Base-by-base conservation (phyloP, 768 basidiomycete species). In the Hygrocybe coccinea region DNA sequence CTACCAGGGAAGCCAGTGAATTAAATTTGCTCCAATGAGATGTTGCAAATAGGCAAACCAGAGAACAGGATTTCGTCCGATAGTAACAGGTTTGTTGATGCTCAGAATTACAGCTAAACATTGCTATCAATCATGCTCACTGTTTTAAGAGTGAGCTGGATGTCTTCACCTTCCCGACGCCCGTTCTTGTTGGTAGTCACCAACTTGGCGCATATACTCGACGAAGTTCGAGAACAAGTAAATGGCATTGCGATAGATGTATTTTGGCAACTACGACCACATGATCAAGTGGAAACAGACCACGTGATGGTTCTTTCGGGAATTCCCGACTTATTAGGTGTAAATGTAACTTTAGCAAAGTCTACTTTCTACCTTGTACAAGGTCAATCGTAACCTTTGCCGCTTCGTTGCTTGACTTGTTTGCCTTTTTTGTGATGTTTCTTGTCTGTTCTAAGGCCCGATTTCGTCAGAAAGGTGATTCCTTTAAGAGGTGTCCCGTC, bases 401-500 rank as follows among this genome's bases (percentile, higher is more conserved):
- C 95, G 65, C 91, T 93, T 59, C 95, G 77, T 70, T 95, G 89
- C 73, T 98, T 98, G 47, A 81, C 81, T 47, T 85, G 73, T 65
- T 88, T 86, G 71, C 78, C 72, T 66, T 86, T 88, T 72, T 92
- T 97, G 75, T 92, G 89, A 60, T 84, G 85, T 67, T 91, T 93
- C 76, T 95, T 95, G 14, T 80, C 82, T 1, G 68, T 61, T 11
- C 68, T 61, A 15, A 61, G 68, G 57, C 63, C 68, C 52, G 73
- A 64, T 67, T 74, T 76, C 52, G 72, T 73, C 37, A 80, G 54
- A 12, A 82, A 67, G 2, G 74, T 65, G 34, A 70, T 69, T 17
- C 73, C 73, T 29, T 66, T 65, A 15, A 91, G 65, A 9, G 78
- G 74, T n/a, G 79, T 83, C 1, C 95, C 95, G 67, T 95, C 88